Percentiles rank a stretch among this genome's conserved stretches.
Conservation (phyloP, 257 asterid species). For the Solanum paucissectum region DNA sequence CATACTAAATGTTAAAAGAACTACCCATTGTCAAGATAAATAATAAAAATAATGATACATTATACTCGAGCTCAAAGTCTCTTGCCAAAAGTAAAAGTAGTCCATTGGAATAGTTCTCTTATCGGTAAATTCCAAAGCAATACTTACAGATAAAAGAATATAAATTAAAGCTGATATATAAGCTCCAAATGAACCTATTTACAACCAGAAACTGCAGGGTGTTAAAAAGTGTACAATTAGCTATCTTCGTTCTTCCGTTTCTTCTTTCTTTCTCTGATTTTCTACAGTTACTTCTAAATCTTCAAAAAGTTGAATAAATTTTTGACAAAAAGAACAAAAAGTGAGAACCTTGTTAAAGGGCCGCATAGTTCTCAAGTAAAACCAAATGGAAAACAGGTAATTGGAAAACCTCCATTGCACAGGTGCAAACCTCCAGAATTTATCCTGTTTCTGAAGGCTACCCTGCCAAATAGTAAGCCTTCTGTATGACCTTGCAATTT, state of each 20-base stretch:
- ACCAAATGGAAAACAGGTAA: constrained; percentile 36
- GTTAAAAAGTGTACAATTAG: not conserved
- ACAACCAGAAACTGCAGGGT: not conserved
- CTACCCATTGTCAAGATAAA: not conserved
- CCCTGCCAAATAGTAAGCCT: constrained; percentile 40
- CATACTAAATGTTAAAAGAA: not conserved
- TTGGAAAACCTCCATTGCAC: constrained; percentile 39
- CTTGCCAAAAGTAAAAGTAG: not conserved
- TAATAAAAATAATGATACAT: not conserved
- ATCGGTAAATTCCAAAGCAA: not conserved
- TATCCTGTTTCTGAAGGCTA: constrained; percentile 31
- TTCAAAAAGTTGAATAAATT: not conserved
- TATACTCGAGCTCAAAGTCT: not conserved
- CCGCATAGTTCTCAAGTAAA: not conserved
- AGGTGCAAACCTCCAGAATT: constrained; percentile 56
- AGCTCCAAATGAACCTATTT: not conserved
- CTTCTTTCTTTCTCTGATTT: not conserved
- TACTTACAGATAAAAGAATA: not conserved
- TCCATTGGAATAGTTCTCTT: not conserved
- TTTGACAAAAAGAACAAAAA: not conserved
- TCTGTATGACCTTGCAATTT: constrained; percentile 20
- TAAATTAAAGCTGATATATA: not conserved
- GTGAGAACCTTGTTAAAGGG: too few species aligned
- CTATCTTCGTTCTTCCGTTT: not conserved
- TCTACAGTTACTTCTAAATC: not conserved